Percentiles rank a stretch among this genome's conserved stretches.
Evolutionary conservation across 2,329 filamentous ascomycete genomes (phyloP).

Genomic region (Xylogone sp.): DNA sequence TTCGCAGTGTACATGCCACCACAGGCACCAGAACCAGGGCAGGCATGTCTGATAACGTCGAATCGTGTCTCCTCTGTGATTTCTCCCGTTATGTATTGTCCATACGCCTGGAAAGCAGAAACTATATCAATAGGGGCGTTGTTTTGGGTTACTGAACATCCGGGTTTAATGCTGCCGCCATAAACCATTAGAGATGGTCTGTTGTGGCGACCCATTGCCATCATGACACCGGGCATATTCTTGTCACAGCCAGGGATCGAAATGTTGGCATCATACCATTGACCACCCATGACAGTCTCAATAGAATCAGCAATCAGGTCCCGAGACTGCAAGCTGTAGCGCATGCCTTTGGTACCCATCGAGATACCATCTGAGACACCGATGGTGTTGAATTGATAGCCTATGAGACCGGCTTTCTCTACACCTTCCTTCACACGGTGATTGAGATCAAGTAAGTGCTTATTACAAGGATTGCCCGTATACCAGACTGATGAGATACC

Average conservation of each 20-base stretch:
- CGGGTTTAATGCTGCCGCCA: constrained; percentile 88
- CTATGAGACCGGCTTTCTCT: constrained; percentile 73
- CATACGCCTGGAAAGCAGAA: constrained; percentile 96
- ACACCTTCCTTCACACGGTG: constrained; percentile 56
- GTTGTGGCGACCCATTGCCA: constrained; percentile 94
- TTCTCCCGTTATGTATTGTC: constrained; percentile 87
- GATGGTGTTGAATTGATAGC: constrained; percentile 98
- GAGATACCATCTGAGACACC: constrained; percentile 97
- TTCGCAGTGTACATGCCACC: constrained; percentile 83
- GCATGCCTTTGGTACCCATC: constrained; percentile 97
- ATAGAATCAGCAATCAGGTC: constrained; percentile 98
- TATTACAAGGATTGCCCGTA: constrained; percentile 97
- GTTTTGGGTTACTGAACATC: constrained; percentile 73
- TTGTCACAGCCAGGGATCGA: constrained; percentile 98
- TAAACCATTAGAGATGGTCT: constrained; percentile 96
- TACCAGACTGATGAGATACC: constrained; percentile 99
- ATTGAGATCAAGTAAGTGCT: constrained; percentile 85
- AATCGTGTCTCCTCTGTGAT: constrained; percentile 89
- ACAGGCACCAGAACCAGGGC: constrained; percentile 78
- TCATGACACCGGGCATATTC: constrained; percentile 94
- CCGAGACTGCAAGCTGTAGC: constrained; percentile 88
- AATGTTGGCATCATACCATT: constrained; percentile 98
- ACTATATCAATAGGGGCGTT: constrained; percentile 85
- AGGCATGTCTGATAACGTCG: constrained; percentile 91
- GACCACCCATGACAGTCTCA: constrained; percentile 97